These are phyloP conservation scores for Edaphochlamys debaryana DNA, from an alignment of 139 green algal genomes.

Conservation along the genomic window DNA sequence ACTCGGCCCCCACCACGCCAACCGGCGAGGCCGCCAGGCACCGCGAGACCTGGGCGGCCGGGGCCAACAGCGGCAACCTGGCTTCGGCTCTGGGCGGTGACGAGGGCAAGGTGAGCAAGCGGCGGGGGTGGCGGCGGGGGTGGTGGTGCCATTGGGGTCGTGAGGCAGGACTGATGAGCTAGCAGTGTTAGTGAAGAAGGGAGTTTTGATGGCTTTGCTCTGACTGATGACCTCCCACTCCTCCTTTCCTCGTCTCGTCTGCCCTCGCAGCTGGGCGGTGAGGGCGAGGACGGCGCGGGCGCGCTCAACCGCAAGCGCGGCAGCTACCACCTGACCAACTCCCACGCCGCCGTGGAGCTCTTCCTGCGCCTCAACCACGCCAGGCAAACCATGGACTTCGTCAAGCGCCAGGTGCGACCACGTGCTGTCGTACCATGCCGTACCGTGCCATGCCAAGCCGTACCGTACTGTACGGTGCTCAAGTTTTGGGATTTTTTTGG, in stretches of 20 bases:
- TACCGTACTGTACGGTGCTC: no score
- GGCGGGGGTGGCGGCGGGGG: background rate
- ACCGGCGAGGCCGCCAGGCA: background rate
- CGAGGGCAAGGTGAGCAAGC: background rate
- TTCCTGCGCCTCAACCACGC: slow-evolving; percentile 86
- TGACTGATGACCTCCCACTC: no score
- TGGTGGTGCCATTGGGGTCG: no score
- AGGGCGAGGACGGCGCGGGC: background rate
- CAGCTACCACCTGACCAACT: slow-evolving; percentile 61
- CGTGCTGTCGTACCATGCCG: no score
- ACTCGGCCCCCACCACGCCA: slow-evolving; percentile 31
- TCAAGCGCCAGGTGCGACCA: slow-evolving; percentile 74
- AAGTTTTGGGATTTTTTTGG: no score
- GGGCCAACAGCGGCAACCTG: background rate
- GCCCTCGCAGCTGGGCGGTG: background rate
- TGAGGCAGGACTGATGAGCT: no score
- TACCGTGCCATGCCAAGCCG: no score
- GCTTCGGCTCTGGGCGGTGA: background rate
- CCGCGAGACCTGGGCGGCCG: slow-evolving; percentile 8
- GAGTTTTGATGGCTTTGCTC: no score
- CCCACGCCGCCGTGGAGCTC: slow-evolving; percentile 77
- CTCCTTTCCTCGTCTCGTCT: no score
- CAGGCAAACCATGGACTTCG: slow-evolving; percentile 89
- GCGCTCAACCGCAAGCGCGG: slow-evolving; percentile 21
- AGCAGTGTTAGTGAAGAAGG: no score